These are phyloP conservation scores for Spinacia oleracea DNA, from an alignment of 179 eudicot genomes.

Conservation along the genomic window DNA sequence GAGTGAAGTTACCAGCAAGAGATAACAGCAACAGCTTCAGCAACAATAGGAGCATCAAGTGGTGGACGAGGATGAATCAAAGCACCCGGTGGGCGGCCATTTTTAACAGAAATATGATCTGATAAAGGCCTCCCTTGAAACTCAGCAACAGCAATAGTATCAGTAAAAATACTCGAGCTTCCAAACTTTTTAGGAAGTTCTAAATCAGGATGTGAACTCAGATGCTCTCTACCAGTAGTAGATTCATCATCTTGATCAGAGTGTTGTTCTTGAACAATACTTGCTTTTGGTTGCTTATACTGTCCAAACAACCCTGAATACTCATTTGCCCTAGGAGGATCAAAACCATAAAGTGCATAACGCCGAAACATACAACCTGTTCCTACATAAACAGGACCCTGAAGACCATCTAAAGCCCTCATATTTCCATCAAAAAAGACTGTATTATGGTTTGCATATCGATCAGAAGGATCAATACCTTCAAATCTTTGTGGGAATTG, in stretches of 20 bases:
- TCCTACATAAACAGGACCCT: slow-evolving; percentile 1
- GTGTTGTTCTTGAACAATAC: background rate
- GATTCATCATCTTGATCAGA: background rate
- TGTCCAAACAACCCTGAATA: background rate
- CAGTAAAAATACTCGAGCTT: background rate
- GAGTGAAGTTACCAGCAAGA: background rate
- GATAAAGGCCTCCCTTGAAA: background rate
- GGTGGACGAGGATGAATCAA: background rate
- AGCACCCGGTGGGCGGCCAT: background rate
- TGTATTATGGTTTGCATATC: background rate
- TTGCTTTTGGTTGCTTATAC: background rate
- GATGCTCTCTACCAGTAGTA: background rate
- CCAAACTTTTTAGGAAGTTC: background rate
- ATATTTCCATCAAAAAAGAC: background rate
- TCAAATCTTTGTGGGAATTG: background rate
- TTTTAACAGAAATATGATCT: background rate
- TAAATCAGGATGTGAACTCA: background rate
- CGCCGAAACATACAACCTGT: background rate
- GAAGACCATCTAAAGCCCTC: background rate
- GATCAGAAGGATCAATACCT: background rate
- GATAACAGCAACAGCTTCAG: background rate
- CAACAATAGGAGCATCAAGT: background rate
- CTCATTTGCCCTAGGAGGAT: background rate
- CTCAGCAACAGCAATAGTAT: background rate
- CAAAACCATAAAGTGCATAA: background rate